Percentiles rank a stretch among this genome's conserved stretches.
These are phyloP conservation scores for Circinella minor DNA, from an alignment of 371 early-diverging fungal genomes.

Conservation along the genomic window DNA sequence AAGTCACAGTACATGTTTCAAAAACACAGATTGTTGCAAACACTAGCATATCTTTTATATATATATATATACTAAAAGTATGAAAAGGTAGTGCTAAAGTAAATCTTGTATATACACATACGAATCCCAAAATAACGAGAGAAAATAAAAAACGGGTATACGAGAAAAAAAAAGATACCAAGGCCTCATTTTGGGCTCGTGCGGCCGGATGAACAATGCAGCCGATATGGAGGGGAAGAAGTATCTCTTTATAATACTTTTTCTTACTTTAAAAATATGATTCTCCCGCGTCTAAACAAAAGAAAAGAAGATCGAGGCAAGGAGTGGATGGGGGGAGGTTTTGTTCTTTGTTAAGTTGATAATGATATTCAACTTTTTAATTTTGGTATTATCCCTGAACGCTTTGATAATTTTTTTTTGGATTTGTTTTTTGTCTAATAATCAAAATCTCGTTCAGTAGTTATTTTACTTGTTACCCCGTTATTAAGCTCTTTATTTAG, in stretches of 20 bases:
- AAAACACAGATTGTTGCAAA: conserved; percentile 17
- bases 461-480: conserved; percentile 4
- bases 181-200: conserved; percentile 20
- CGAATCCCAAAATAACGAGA: background rate
- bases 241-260: background rate
- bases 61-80: too few species aligned
- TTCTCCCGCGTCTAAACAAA: background rate
- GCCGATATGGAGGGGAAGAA: conserved; percentile 7
- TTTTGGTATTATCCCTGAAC: conserved; percentile 7
- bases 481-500: conserved; percentile 21
- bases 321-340: background rate
- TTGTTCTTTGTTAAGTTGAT: too few species aligned
- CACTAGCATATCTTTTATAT: background rate
- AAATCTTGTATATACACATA: too few species aligned
- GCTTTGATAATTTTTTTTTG: background rate
- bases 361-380: conserved; percentile 6
- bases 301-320: background rate
- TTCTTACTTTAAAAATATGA: too few species aligned
- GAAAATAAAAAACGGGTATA: background rate
- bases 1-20: background rate
- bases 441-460: background rate
- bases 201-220: conserved; percentile 23
- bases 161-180: background rate
- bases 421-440: too few species aligned
- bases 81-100: too few species aligned